Conservation (phyloP, 805 yeast species). For the Zygosaccharomyces siamensis region DNA sequence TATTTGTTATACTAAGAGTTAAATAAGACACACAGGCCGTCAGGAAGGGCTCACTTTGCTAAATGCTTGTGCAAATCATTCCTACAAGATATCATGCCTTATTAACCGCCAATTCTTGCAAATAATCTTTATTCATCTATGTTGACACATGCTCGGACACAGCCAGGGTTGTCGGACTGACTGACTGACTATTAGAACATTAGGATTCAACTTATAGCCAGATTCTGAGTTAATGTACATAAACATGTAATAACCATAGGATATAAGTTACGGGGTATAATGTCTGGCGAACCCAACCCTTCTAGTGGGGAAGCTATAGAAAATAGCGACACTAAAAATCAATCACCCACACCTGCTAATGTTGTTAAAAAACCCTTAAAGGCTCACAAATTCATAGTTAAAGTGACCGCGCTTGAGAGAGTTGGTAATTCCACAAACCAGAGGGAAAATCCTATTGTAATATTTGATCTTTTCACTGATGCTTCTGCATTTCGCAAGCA, state of each 20-base stretch:
- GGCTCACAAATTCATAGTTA: constrained; percentile 44
- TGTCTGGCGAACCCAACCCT: background rate
- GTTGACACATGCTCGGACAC: background rate
- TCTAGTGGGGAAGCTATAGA: background rate
- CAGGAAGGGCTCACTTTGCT: too few species aligned
- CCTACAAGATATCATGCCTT: too few species aligned
- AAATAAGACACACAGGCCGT: too few species aligned
- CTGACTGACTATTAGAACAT: background rate
- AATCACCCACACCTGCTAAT: background rate
- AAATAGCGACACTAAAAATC: background rate
- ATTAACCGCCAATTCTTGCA: too few species aligned
- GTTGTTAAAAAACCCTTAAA: constrained; percentile 9
- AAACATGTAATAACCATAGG: background rate
- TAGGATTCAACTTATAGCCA: background rate
- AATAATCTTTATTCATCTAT: background rate
- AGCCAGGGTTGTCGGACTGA: background rate
- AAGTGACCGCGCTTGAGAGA: constrained; percentile 66
- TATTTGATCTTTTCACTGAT: constrained; percentile 64
- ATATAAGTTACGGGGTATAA: background rate
- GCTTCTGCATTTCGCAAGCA: constrained; percentile 72
- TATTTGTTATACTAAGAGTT: too few species aligned
- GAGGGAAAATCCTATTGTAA: constrained; percentile 72
- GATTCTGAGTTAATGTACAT: background rate
- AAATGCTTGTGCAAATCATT: too few species aligned
- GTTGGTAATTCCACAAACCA: constrained; percentile 48